Evolutionary conservation across 164 flowering plant species (phyloP).

Genomic region (Chimonanthus salicifolius): DNA sequence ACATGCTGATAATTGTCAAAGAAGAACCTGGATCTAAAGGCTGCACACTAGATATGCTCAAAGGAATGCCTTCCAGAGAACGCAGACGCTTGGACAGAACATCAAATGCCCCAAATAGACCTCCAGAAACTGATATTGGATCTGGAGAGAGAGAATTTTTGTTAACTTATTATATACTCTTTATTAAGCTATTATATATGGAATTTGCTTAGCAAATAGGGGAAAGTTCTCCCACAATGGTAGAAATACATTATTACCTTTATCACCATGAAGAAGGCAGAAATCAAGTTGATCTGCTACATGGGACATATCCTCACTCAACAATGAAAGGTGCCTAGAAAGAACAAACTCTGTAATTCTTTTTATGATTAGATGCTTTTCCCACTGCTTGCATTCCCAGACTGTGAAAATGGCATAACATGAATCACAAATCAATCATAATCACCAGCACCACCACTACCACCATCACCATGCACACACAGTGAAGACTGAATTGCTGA

Average conservation of each 20-base stretch:
- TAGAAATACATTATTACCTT: slow-evolving; percentile 33
- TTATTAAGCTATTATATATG: no score
- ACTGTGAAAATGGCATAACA: slow-evolving; percentile 31
- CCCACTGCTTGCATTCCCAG: slow-evolving; percentile 76
- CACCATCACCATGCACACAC: no score
- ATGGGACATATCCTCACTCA: slow-evolving; percentile 41
- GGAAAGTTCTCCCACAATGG: background rate
- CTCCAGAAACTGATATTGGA: slow-evolving; percentile 56
- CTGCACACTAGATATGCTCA: slow-evolving; percentile 79
- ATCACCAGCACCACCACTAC: no score
- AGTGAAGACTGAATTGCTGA: background rate
- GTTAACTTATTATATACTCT: no score
- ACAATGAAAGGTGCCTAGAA: slow-evolving; percentile 59
- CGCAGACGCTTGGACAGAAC: slow-evolving; percentile 66
- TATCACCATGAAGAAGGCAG: slow-evolving; percentile 49
- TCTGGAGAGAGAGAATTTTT: slow-evolving; percentile 33
- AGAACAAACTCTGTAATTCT: slow-evolving; percentile 63
- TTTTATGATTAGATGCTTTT: slow-evolving; percentile 69
- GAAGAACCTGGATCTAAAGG: slow-evolving; percentile 76
- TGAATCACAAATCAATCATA: background rate
- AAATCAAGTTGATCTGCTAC: slow-evolving; percentile 86
- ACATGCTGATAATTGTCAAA: no score
- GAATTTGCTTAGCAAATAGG: no score
- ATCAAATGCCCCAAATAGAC: slow-evolving; percentile 58
- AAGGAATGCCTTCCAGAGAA: slow-evolving; percentile 62